phyloP scores from a whole-genome alignment of 768 basidiomycete species.

The Pluteus cervinus region DNA sequence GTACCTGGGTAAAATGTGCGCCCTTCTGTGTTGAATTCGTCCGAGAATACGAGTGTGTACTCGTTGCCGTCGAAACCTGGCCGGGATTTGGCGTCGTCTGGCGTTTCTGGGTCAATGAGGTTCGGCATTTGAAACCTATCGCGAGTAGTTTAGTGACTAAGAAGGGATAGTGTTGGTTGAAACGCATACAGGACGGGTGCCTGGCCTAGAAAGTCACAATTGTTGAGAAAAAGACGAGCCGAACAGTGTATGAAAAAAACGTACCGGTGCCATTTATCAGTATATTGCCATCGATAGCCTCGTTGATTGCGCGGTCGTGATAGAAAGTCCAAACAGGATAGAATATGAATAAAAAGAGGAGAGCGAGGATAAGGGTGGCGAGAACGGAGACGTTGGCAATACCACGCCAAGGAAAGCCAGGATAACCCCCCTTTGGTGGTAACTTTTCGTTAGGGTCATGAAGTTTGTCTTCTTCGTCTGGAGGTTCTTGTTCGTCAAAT shows the following conservation, averaged over 20 bases:
- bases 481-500: constrained; percentile 44
- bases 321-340: constrained; percentile 67
- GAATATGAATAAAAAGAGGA: constrained; percentile 74
- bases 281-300: constrained; percentile 55
- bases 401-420: constrained; percentile 37
- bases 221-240: not conserved
- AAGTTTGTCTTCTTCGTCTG: constrained; percentile 71
- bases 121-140: constrained; percentile 42
- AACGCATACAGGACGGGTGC: constrained; percentile 42
- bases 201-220: constrained; percentile 36
- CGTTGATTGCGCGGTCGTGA: constrained; percentile 26
- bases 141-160: constrained; percentile 1
- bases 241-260: constrained; percentile 8
- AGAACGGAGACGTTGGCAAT: constrained; percentile 69
- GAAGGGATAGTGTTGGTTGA: not conserved
- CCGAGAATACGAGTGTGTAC: constrained; percentile 69
- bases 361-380: constrained; percentile 46
- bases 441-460: constrained; percentile 50
- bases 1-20: constrained; percentile 51
- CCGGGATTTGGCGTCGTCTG: constrained; percentile 45
- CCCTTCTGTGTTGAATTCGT: constrained; percentile 69
- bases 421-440: constrained; percentile 15
- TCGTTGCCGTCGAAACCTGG: constrained; percentile 67
- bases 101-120: constrained; percentile 70
- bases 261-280: constrained; percentile 51